Conservation (phyloP, 805 yeast genomes). For the Candida verbasci region DNA sequence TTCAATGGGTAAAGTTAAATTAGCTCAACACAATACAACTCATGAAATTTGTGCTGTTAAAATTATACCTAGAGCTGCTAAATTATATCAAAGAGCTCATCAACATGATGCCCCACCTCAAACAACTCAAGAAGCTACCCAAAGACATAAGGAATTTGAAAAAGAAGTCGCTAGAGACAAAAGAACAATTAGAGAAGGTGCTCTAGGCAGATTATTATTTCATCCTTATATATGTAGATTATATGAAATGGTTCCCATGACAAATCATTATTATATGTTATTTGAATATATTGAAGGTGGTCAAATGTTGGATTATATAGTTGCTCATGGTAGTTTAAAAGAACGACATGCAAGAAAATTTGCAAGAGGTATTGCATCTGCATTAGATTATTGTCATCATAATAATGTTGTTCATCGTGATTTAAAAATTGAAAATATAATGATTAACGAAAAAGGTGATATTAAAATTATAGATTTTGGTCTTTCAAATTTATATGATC, state of each 20-base stretch:
- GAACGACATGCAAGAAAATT: conserved; percentile 93
- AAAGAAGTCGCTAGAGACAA: conserved; percentile 87
- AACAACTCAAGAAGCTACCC: conserved; percentile 52
- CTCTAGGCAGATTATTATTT: conserved; percentile 80
- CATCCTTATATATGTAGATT: conserved; percentile 91
- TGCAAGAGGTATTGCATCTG: conserved; percentile 91
- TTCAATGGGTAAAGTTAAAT: conserved; percentile 97
- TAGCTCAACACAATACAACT: conserved; percentile 81
- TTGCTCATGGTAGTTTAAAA: conserved; percentile 89
- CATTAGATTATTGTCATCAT: conserved; percentile 88
- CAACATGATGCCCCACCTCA: conserved; percentile 63
- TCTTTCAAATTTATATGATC: conserved; percentile 78
- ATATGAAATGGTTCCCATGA: conserved; percentile 93
- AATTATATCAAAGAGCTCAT: conserved; percentile 68
- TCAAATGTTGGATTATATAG: conserved; percentile 94
- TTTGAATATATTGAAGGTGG: conserved; percentile 98
- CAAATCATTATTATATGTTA: conserved; percentile 93
- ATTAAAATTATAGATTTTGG: conserved; percentile 97
- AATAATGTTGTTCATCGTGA: conserved; percentile 97
- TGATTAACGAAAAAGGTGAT: conserved; percentile 91
- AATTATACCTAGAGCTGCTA: conserved; percentile 87
- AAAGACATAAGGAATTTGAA: conserved; percentile 65
- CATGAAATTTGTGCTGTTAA: conserved; percentile 86
- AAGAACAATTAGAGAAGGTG: conserved; percentile 92
- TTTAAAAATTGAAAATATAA: conserved; percentile 90